These are phyloP conservation scores for Penicillium sp. DNA, from an alignment of 2,329 filamentous ascomycete genomes.

Conservation along the genomic window DNA sequence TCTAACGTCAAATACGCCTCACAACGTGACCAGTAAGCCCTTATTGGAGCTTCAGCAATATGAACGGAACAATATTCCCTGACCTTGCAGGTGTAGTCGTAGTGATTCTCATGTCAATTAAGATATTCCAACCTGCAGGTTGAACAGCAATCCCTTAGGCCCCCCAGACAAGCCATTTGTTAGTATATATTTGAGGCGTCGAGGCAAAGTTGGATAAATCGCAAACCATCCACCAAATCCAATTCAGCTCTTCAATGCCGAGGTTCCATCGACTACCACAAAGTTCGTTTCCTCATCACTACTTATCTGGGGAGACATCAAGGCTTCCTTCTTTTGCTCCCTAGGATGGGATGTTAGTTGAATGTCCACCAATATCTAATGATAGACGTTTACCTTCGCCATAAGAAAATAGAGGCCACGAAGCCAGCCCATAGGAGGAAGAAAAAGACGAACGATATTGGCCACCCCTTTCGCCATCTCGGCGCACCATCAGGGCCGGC, in stretches of 20 bases:
- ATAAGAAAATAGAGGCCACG: conserved; percentile 19
- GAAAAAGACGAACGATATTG: conserved; percentile 48
- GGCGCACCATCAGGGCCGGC: conserved; percentile 45
- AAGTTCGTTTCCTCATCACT: conserved; percentile 15
- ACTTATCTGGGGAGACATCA: neutral
- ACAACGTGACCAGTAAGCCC: too few species aligned
- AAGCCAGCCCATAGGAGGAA: conserved; percentile 44
- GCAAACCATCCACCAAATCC: neutral
- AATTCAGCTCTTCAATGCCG: neutral
- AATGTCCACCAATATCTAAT: neutral
- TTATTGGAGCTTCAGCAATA: too few species aligned
- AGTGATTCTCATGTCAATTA: too few species aligned
- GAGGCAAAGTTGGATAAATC: too few species aligned
- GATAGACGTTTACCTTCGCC: conserved; percentile 14
- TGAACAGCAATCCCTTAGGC: too few species aligned
- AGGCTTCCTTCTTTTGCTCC: conserved; percentile 9
- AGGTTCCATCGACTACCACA: conserved; percentile 4
- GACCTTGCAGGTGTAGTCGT: too few species aligned
- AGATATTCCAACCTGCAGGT: too few species aligned
- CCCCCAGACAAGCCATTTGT: too few species aligned
- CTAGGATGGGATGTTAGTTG: neutral
- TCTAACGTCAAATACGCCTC: too few species aligned
- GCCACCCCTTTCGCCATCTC: conserved; percentile 51
- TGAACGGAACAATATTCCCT: too few species aligned
- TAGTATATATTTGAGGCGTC: too few species aligned